A percentile compares a stretch with the other conserved stretches of the same genome.
These are phyloP conservation scores for Hypoxylon intermedium DNA, from an alignment of 495 filamentous ascomycete genomes.

Conservation along the genomic window DNA sequence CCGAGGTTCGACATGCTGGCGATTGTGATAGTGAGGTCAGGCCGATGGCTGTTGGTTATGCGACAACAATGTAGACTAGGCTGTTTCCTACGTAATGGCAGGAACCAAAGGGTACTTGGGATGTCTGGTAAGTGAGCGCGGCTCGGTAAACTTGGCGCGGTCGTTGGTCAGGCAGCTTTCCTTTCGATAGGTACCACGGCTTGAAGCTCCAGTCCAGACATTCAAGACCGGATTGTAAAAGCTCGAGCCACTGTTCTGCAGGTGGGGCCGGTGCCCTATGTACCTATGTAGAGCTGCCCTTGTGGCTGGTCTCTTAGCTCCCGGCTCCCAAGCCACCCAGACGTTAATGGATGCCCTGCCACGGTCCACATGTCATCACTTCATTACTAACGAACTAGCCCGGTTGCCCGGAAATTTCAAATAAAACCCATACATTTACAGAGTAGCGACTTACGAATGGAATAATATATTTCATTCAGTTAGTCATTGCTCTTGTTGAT, in stretches of 20 bases:
- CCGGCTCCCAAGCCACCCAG: too few species aligned
- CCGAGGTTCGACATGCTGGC: conserved; percentile 44
- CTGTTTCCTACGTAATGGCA: background rate
- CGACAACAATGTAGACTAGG: background rate
- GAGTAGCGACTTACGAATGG: too few species aligned
- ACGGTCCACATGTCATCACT: too few species aligned
- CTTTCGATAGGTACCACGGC: conserved; percentile 11
- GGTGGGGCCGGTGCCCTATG: too few species aligned
- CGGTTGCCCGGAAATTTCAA: too few species aligned
- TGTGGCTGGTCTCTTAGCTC: too few species aligned
- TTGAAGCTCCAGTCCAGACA: conserved; percentile 4
- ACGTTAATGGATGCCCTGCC: too few species aligned
- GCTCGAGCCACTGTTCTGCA: conserved; percentile 13
- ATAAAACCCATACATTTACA: too few species aligned
- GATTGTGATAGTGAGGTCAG: background rate
- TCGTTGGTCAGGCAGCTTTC: conserved; percentile 15
- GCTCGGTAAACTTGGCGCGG: conserved; percentile 1
- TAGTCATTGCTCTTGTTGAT: too few species aligned
- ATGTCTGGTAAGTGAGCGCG: background rate
- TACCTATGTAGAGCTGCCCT: too few species aligned
- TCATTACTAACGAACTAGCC: too few species aligned
- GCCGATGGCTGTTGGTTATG: background rate
- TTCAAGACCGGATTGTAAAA: background rate
- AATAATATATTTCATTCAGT: too few species aligned
- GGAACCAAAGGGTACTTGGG: background rate